These are phyloP conservation scores for Chaetomidium leptoderma DNA, from an alignment of 495 filamentous ascomycete genomes.

Conservation along the genomic window DNA sequence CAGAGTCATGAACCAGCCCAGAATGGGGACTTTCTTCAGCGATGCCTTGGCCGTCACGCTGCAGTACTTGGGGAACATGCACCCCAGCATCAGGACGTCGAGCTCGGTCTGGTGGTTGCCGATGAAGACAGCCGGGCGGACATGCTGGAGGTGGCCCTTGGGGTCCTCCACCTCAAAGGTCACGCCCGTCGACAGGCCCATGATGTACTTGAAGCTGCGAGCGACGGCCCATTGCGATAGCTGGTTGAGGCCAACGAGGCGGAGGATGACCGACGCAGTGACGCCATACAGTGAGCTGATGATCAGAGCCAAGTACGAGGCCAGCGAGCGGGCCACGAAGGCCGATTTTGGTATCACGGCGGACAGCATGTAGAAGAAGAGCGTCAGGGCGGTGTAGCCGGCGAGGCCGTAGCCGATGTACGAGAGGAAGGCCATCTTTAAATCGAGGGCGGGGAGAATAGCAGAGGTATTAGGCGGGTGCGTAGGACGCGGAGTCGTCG, in stretches of 20 bases:
- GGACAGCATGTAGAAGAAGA: conserved; percentile 55
- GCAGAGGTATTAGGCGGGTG: not conserved
- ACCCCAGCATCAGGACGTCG: conserved; percentile 85
- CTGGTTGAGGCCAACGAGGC: conserved; percentile 63
- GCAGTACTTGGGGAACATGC: conserved; percentile 84
- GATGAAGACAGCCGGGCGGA: conserved; percentile 83
- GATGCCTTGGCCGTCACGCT: conserved; percentile 90
- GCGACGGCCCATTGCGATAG: conserved; percentile 83
- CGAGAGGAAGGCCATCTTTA: conserved; percentile 33
- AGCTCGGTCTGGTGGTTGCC: conserved; percentile 94
- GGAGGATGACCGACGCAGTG: conserved; percentile 64
- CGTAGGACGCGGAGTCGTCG: not conserved
- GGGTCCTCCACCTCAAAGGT: conserved; percentile 70
- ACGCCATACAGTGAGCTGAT: conserved; percentile 74
- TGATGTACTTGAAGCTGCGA: conserved; percentile 74
- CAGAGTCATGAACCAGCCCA: conserved; percentile 95
- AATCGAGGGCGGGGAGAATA: not conserved
- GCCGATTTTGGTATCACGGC: conserved; percentile 52
- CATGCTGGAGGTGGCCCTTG: conserved; percentile 55
- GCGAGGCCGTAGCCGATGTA: conserved; percentile 53
- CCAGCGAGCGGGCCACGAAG: conserved; percentile 69
- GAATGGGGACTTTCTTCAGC: conserved; percentile 72
- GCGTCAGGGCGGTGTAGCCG: conserved; percentile 53
- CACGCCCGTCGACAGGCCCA: conserved; percentile 73
- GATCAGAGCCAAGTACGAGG: conserved; percentile 63